Evolutionary conservation across 345 rosid genomes (phyloP).

Genomic region (Cardiospermum halicacabum): DNA sequence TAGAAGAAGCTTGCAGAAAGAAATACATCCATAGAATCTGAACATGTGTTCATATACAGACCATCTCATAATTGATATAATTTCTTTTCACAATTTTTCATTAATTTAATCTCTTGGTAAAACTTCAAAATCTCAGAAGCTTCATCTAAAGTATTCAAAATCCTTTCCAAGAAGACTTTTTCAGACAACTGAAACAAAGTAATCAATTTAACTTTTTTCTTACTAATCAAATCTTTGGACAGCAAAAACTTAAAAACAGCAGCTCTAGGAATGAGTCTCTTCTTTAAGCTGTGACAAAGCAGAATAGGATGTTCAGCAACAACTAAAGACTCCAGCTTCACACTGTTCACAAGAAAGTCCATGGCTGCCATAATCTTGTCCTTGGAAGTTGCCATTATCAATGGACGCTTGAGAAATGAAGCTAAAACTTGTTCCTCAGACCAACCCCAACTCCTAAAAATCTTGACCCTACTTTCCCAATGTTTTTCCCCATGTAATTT

Average conservation of each 20-base stretch:
- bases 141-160: background rate
- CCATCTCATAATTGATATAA: background rate
- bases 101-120: background rate
- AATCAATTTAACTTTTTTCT: background rate
- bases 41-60: background rate
- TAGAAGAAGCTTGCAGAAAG: too few species aligned
- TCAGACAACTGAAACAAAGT: background rate
- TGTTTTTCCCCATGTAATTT: background rate
- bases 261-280: slow-evolving; percentile 8
- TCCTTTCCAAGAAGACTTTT: background rate
- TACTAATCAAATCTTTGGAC: background rate
- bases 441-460: slow-evolving; percentile 25
- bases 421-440: slow-evolving; percentile 16
- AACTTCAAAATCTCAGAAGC: slow-evolving; percentile 12
- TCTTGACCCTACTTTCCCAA: slow-evolving; percentile 20
- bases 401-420: slow-evolving; percentile 11
- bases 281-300: slow-evolving; percentile 5
- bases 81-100: background rate
- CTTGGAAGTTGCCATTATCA: too few species aligned
- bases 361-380: too few species aligned
- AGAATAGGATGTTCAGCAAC: background rate
- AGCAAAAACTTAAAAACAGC: background rate
- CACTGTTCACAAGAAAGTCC: slow-evolving; percentile 15
- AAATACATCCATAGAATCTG: too few species aligned
- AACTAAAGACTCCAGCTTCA: slow-evolving; percentile 7